Evolutionary conservation across 768 basidiomycete genomes (phyloP), one percentile per base, ranked within the genome.

Genomic region (Lactarius tabidus): DNA sequence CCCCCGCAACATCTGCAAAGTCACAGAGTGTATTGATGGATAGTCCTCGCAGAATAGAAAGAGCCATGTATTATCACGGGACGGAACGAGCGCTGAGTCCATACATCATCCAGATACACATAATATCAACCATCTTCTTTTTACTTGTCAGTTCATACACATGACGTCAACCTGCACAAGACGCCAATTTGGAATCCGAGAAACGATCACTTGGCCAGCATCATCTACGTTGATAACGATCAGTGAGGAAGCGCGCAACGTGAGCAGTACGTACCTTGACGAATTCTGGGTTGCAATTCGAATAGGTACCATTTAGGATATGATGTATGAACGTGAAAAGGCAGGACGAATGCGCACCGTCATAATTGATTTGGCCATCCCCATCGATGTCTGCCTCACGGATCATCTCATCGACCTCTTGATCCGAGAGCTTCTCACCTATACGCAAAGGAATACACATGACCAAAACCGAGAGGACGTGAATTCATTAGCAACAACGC

Each of bases 401-500:
- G 74, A 97, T 97, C 94, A 97, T 95, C 81, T 95, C 94, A 66
- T 93, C 90, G 68, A 95, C 93, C 77, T 96, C 94, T 9, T 73
- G 81, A 69, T 95, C 93, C 15, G 90, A 83, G 64, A 95, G 80
- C 76, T 93, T 94, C 81, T 95, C 93, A 63, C 91, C 90, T 86
- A 73, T 68, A 66, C 54, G 57, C 60, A 38, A 17, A 35, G 23
- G 31, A 53, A 36, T 29, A 56, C 3, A 26, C 57, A 57, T 56
- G 62, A 59, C 17, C 58, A 52, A n/a, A 23, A 36, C 51, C 29
- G 52, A 59, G 2, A 57, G 62, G 54, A 54, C 14, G 26, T n/a
- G 1, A 8, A 3, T 39, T 20, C 35, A 28, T 8, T 10, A 29
- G 3, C 8, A 7, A 12, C 29, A 20, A 23, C 85, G 60, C 70